Conservation (phyloP, 2,329 filamentous ascomycete genomes). For the Pseudogymnoascus sp. region DNA sequence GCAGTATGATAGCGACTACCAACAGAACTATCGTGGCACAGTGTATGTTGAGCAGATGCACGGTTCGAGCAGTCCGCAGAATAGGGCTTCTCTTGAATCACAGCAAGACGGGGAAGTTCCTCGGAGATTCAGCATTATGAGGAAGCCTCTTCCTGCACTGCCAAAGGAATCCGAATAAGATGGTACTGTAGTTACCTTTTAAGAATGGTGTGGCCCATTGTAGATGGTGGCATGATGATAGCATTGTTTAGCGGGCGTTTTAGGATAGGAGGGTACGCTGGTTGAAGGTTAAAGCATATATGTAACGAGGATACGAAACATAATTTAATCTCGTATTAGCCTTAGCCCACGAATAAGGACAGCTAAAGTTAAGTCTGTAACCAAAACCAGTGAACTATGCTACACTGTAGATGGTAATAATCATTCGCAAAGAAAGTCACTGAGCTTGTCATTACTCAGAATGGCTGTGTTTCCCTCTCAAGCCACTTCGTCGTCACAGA, state of each 20-base stretch:
- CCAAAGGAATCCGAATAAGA: slow-evolving; percentile 18
- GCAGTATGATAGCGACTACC: slow-evolving; percentile 6
- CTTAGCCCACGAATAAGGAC: neutral
- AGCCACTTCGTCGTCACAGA: slow-evolving; percentile 69
- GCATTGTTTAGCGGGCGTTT: slow-evolving; percentile 5
- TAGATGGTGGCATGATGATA: neutral
- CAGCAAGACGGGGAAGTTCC: neutral
- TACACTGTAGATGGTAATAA: neutral
- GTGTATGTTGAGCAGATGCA: neutral
- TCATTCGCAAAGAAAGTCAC: neutral
- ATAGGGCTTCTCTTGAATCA: neutral
- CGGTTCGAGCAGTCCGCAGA: neutral
- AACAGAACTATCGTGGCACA: neutral
- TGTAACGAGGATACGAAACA: neutral
- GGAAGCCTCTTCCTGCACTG: slow-evolving; percentile 38
- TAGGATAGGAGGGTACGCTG: neutral
- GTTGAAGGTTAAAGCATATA: neutral
- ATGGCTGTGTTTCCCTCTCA: slow-evolving; percentile 69
- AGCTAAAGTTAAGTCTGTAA: neutral
- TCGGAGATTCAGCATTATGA: slow-evolving; percentile 19
- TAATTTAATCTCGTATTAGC: slow-evolving; percentile 4
- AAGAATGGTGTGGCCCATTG: neutral
- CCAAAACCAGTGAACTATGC: neutral
- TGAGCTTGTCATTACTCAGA: slow-evolving; percentile 18
- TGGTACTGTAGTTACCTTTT: neutral